Percentiles rank a stretch among this genome's conserved stretches.
phyloP scores from a whole-genome alignment of 106 monocot species.

The Iris macrosiphon region DNA sequence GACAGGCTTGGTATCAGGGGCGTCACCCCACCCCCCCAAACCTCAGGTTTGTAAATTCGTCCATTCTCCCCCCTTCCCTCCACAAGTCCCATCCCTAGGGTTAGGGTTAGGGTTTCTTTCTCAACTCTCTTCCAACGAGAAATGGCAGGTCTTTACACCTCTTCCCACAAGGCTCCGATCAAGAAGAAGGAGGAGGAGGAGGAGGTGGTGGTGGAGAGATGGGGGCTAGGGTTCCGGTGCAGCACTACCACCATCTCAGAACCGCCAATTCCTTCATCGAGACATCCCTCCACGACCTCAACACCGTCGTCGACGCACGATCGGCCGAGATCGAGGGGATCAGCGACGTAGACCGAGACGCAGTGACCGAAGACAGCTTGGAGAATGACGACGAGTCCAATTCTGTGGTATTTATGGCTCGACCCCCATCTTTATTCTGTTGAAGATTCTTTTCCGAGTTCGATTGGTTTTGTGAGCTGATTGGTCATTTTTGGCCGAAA shows the following conservation, averaged over 20 bases:
- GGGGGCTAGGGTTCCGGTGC: constrained; percentile 47
- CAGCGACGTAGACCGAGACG: constrained; percentile 73
- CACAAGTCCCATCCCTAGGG: too few relatives aligned
- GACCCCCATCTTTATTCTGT: background rate
- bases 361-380: constrained; percentile 67
- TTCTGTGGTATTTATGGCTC: constrained; percentile 45
- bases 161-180: too few relatives aligned
- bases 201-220: too few relatives aligned
- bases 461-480: background rate
- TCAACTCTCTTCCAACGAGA: too few relatives aligned
- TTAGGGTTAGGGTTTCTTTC: too few relatives aligned
- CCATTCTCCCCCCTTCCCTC: too few relatives aligned
- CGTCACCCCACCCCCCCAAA: too few relatives aligned
- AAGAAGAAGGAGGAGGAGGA: too few relatives aligned
- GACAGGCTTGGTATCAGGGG: too few relatives aligned
- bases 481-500: background rate
- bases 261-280: constrained; percentile 39
- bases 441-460: background rate
- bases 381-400: constrained; percentile 73
- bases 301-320: constrained; percentile 48
- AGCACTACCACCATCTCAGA: constrained; percentile 45
- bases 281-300: constrained; percentile 66
- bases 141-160: too few relatives aligned
- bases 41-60: too few relatives aligned
- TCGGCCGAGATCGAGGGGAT: constrained; percentile 64